phyloP scores from a whole-genome alignment of 441 rosid species.

The Erodium chrysanthum region DNA sequence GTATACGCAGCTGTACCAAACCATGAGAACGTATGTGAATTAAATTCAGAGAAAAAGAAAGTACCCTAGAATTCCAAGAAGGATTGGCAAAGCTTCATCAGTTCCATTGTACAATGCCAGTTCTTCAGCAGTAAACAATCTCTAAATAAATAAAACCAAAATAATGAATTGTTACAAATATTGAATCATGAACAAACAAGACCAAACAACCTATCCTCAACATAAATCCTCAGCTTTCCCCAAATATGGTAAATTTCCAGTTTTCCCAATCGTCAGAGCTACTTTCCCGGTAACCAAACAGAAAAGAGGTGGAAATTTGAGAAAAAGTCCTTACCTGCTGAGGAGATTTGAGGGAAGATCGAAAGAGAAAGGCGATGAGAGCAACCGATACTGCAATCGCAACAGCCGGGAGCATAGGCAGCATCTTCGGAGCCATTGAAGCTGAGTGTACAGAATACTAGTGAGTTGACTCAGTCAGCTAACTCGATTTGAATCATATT shows the following conservation, averaged over 20 bases:
- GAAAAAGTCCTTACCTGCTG: constrained; percentile 24
- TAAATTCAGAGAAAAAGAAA: too few relatives aligned
- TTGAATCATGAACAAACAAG: not conserved
- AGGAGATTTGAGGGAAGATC: constrained; percentile 27
- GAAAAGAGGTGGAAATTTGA: not conserved
- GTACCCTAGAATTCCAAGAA: constrained; percentile 82
- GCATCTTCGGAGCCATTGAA: not conserved
- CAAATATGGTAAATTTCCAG: not conserved
- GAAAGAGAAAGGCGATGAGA: constrained; percentile 34
- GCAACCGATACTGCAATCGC: constrained; percentile 34
- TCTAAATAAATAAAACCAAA: constrained; percentile 22
- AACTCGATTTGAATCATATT: not conserved
- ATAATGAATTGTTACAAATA: not conserved
- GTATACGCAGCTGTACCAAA: too few relatives aligned
- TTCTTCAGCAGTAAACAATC: constrained; percentile 53
- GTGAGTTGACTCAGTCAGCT: not conserved
- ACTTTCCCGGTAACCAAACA: not conserved
- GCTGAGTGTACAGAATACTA: not conserved
- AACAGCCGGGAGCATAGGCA: not conserved
- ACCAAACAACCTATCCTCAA: not conserved
- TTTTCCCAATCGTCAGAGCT: not conserved
- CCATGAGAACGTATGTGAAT: too few relatives aligned
- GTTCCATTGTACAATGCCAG: constrained; percentile 69
- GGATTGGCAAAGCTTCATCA: constrained; percentile 55
- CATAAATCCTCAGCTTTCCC: not conserved